phyloP scores from a whole-genome alignment of 257 asterid species.

The Nicotiana knightiana region DNA sequence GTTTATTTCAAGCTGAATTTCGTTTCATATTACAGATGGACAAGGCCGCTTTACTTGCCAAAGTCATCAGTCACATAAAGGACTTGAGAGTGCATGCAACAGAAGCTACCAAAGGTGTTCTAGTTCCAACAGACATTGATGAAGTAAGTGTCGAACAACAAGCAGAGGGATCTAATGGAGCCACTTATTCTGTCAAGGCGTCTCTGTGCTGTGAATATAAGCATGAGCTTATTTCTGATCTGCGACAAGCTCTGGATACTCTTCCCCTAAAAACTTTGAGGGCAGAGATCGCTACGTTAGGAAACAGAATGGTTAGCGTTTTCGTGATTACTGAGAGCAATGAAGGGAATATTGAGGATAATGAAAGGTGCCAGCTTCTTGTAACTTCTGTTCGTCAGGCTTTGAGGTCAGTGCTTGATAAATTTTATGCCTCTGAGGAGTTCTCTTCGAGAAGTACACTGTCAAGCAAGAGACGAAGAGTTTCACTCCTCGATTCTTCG shows the following conservation, averaged over 20 bases:
- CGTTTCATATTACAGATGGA: slow-evolving; percentile 50
- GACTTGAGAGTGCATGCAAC: slow-evolving; percentile 34
- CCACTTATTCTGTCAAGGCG: slow-evolving; percentile 46
- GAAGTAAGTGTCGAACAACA: slow-evolving; percentile 62
- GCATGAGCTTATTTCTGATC: slow-evolving; percentile 55
- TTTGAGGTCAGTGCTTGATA: slow-evolving; percentile 65
- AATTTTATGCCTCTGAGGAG: slow-evolving; percentile 78
- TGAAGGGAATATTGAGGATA: slow-evolving; percentile 16
- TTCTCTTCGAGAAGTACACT: slow-evolving; percentile 46
- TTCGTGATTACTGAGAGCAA: slow-evolving; percentile 41
- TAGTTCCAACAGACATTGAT: slow-evolving; percentile 65
- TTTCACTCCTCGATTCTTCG: slow-evolving; percentile 39
- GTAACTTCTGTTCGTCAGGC: slow-evolving; percentile 46
- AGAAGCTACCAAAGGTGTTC: slow-evolving; percentile 51
- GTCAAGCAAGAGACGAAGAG: slow-evolving; percentile 59
- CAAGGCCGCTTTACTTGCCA: slow-evolving; percentile 74
- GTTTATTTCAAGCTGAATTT: not conserved
- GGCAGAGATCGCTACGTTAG: slow-evolving; percentile 79
- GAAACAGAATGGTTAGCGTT: slow-evolving; percentile 63
- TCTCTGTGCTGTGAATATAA: slow-evolving; percentile 68
- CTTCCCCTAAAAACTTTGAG: slow-evolving; percentile 50
- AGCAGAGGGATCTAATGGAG: slow-evolving; percentile 23
- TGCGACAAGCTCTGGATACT: slow-evolving; percentile 51
- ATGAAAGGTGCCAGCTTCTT: slow-evolving; percentile 32
- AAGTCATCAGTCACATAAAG: slow-evolving; percentile 61